Conservation (phyloP, 169 alveolate species). For the Eimeria zaria region DNA sequence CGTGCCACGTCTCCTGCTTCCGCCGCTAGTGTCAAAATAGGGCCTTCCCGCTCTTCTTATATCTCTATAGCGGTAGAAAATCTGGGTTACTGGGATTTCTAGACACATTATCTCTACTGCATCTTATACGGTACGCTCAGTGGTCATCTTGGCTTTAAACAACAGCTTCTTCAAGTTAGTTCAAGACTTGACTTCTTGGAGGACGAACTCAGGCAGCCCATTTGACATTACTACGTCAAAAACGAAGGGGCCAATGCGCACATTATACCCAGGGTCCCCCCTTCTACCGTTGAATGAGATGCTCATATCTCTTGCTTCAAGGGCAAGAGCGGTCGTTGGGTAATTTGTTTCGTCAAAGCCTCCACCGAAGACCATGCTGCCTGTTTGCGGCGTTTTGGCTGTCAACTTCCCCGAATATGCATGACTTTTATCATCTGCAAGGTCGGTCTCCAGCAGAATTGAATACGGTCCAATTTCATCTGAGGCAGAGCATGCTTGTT, state of each 20-base stretch:
- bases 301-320: conserved; percentile 54
- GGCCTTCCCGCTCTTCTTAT: not conserved
- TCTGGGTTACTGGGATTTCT: not conserved
- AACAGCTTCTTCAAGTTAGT: not conserved
- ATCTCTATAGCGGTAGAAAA: not conserved
- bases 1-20: not conserved
- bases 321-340: conserved; percentile 11
- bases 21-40: not conserved
- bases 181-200: conserved; percentile 32
- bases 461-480: conserved; percentile 23
- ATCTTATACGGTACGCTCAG: not conserved
- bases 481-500: not conserved
- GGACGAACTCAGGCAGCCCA: conserved; percentile 72
- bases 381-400: conserved; percentile 36
- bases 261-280: conserved; percentile 5
- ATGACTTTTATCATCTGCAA: conserved; percentile 51
- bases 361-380: conserved; percentile 46
- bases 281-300: conserved; percentile 20
- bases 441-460: conserved; percentile 33
- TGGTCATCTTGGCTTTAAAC: not conserved
- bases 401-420: conserved; percentile 54
- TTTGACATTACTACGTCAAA: conserved; percentile 19
- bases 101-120: not conserved
- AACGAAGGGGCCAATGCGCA: conserved; percentile 64
- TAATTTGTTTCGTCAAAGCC: conserved; percentile 48